Conservation (phyloP, 2,329 filamentous ascomycete species). For the Clathrospora elynae region DNA sequence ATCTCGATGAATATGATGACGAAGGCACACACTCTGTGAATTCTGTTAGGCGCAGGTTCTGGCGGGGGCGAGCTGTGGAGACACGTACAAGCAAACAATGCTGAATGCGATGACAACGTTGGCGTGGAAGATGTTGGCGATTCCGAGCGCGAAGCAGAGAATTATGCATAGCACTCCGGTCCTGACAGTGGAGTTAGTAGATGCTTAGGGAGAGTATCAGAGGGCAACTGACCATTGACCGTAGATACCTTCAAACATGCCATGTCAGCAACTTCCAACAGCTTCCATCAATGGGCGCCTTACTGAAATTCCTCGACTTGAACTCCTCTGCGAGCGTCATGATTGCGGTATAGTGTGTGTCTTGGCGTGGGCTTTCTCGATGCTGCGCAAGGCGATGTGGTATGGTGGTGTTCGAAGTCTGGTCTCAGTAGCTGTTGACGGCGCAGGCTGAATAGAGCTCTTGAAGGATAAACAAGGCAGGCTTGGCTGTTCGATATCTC, state of each 20-base stretch:
- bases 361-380: background rate
- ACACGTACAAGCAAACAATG: constrained; percentile 56
- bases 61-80: background rate
- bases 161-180: constrained; percentile 65
- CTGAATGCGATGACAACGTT: constrained; percentile 63
- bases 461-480: constrained; percentile 26
- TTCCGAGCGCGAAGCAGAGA: constrained; percentile 69
- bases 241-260: constrained; percentile 62
- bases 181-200: constrained; percentile 45
- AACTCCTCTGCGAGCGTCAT: constrained; percentile 69
- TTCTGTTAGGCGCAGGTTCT: constrained; percentile 7
- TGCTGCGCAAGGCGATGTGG: constrained; percentile 12
- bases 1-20: constrained; percentile 68
- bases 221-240: constrained; percentile 65
- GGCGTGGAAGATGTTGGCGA: constrained; percentile 70
- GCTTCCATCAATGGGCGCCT: constrained; percentile 34
- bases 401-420: constrained; percentile 4
- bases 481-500: constrained; percentile 11
- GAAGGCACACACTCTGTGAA: constrained; percentile 53
- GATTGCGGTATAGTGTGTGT: constrained; percentile 14
- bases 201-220: background rate
- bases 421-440: constrained; percentile 24
- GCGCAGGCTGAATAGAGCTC: constrained; percentile 35
- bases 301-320: constrained; percentile 70
- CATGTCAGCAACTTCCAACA: constrained; percentile 39